Conservation (phyloP, 331 rosid genomes). For the Phaseolus coccineus region DNA sequence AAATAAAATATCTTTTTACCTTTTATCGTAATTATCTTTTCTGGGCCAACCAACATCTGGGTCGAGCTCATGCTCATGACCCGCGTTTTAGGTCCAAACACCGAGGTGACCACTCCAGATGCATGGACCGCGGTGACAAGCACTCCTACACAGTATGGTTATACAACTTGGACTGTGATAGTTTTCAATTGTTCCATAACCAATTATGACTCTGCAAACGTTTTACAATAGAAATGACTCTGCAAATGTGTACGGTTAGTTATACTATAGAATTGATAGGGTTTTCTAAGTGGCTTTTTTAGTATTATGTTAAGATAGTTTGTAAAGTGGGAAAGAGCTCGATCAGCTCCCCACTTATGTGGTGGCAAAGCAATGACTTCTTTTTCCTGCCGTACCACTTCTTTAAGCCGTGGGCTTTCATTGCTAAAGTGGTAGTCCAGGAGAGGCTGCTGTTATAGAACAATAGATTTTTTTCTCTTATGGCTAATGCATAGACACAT, state of each 20-base stretch:
- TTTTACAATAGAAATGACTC: no score
- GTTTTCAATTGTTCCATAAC: neutral
- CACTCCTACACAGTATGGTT: neutral
- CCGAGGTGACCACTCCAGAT: no score
- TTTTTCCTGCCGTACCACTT: neutral
- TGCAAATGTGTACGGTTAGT: neutral
- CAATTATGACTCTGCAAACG: neutral
- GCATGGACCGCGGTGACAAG: no score
- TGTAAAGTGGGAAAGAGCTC: neutral
- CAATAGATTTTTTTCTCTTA: neutral
- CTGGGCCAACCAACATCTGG: no score
- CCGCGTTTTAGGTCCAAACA: no score
- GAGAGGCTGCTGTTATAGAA: no score
- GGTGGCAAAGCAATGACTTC: neutral
- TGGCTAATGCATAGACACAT: neutral
- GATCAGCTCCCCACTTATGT: neutral
- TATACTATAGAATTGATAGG: neutral
- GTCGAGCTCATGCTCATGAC: no score
- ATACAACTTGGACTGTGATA: neutral
- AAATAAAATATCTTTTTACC: no score
- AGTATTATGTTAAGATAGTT: neutral
- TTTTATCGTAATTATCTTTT: no score
- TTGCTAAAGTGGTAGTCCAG: neutral
- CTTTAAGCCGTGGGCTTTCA: neutral
- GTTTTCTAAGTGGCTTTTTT: neutral